Conservation (phyloP, 192 early-diverging fungal species). For the Lobosporangium transversale region DNA sequence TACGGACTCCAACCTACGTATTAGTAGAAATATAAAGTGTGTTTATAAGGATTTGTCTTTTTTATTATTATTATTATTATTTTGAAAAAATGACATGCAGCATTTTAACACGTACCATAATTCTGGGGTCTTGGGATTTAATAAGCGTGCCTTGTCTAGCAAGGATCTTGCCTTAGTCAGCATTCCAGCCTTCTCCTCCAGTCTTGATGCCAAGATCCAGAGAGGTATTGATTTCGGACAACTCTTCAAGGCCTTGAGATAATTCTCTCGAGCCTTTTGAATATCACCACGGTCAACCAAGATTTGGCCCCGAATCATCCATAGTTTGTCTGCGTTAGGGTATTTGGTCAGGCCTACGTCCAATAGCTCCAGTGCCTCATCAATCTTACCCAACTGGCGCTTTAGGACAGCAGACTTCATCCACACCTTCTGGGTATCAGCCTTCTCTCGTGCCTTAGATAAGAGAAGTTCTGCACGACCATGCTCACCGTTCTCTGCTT, state of each 20-base stretch:
- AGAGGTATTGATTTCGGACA: constrained; percentile 80
- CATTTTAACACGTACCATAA: constrained; percentile 84
- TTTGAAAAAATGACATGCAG: too few relatives aligned
- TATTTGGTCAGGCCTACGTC: constrained; percentile 74
- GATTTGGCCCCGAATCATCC: constrained; percentile 94
- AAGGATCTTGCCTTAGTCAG: constrained; percentile 81
- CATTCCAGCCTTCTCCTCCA: constrained; percentile 78
- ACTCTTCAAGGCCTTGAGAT: constrained; percentile 75
- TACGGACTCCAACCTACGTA: constrained; percentile 74
- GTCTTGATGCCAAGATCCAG: constrained; percentile 82
- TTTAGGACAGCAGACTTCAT: constrained; percentile 94
- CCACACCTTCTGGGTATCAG: constrained; percentile 89
- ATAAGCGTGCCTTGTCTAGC: constrained; percentile 85
- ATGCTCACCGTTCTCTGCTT: constrained; percentile 87
- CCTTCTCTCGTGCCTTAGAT: constrained; percentile 75
- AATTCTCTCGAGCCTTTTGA: constrained; percentile 74
- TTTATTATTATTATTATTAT: too few relatives aligned
- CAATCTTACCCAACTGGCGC: constrained; percentile 73
- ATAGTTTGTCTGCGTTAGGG: constrained; percentile 86
- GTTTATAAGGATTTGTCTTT: neutral
- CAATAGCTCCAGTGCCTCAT: constrained; percentile 73
- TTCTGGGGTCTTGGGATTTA: constrained; percentile 81
- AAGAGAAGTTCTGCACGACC: constrained; percentile 81
- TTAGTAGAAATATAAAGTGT: neutral
- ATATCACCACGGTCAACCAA: constrained; percentile 69